These are phyloP conservation scores for Ciborinia camelliae DNA, from an alignment of 2,329 filamentous ascomycete species.

Conservation along the genomic window DNA sequence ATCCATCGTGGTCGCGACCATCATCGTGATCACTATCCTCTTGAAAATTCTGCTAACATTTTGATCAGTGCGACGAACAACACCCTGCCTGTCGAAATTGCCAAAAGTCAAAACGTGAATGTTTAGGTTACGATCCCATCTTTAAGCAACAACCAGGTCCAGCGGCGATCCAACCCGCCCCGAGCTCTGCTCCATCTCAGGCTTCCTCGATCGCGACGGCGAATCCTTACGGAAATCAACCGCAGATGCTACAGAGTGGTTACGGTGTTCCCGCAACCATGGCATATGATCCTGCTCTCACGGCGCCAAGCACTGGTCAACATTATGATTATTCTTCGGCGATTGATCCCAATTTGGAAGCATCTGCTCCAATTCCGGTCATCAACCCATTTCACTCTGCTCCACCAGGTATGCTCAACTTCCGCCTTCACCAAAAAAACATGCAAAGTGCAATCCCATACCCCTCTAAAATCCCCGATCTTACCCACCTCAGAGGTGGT, in stretches of 20 bases:
- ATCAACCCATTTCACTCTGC: conserved; percentile 27
- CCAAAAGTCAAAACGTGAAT: conserved; percentile 84
- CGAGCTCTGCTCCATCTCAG: conserved; percentile 43
- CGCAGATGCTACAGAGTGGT: conserved; percentile 43
- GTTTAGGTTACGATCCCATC: conserved; percentile 81
- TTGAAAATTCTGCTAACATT: conserved; percentile 17
- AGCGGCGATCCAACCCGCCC: conserved; percentile 68
- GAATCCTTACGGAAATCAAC: conserved; percentile 47
- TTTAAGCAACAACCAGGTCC: conserved; percentile 70
- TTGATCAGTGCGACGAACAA: conserved; percentile 82
- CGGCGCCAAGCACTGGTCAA: conserved; percentile 43
- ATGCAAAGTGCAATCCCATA: conserved; percentile 39
- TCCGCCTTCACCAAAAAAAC: conserved; percentile 35
- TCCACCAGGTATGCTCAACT: conserved; percentile 37
- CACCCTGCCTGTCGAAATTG: conserved; percentile 91
- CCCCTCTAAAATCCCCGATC: conserved; percentile 40
- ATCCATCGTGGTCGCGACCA: conserved; percentile 8
- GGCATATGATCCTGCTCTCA: conserved; percentile 31
- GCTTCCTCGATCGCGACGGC: conserved; percentile 31
- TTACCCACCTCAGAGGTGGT: conserved; percentile 51
- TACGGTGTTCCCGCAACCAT: conserved; percentile 10
- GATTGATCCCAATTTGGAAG: conserved; percentile 47
- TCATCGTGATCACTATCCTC: conserved; percentile 12
- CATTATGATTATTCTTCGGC: conserved; percentile 51
- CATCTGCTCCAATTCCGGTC: conserved; percentile 36